Evolutionary conservation across 371 early-diverging fungal genomes (phyloP).

Genomic region (Haplosporangium sp.): DNA sequence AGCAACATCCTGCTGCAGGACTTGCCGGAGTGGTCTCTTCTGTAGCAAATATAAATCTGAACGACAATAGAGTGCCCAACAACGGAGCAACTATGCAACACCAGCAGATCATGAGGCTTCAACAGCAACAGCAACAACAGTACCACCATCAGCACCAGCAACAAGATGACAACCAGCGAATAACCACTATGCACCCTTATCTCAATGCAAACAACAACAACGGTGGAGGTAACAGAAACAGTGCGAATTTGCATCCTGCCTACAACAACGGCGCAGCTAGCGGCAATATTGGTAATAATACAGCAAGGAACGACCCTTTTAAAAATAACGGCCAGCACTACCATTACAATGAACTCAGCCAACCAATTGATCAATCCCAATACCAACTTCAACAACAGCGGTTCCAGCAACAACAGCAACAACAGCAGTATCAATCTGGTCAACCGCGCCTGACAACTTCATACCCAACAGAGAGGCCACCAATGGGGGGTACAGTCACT

Average conservation of each 20-base stretch:
- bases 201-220: constrained; percentile 5
- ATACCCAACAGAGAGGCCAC: constrained; percentile 22
- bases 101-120: constrained; percentile 3
- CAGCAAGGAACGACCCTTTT: not conserved
- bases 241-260: not conserved
- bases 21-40: constrained; percentile 22
- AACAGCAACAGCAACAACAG: constrained; percentile 24
- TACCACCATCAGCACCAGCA: constrained; percentile 6
- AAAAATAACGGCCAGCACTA: constrained; percentile 6
- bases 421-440: constrained; percentile 10
- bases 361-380: constrained; percentile 5
- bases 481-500: not conserved
- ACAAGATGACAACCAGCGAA: not conserved
- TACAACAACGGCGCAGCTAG: not conserved
- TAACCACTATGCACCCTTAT: not conserved
- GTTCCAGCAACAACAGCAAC: constrained; percentile 15
- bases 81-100: not conserved
- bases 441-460: constrained; percentile 28
- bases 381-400: constrained; percentile 10
- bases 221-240: constrained; percentile 13
- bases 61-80: not conserved
- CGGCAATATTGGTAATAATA: not conserved
- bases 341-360: not conserved
- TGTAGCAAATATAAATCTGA: constrained; percentile 27
- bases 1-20: not conserved